Evolutionary conservation across 140 eudicot genomes (phyloP), one percentile per base, ranked within the genome.

Genomic region (Ambrosia hybrid): DNA sequence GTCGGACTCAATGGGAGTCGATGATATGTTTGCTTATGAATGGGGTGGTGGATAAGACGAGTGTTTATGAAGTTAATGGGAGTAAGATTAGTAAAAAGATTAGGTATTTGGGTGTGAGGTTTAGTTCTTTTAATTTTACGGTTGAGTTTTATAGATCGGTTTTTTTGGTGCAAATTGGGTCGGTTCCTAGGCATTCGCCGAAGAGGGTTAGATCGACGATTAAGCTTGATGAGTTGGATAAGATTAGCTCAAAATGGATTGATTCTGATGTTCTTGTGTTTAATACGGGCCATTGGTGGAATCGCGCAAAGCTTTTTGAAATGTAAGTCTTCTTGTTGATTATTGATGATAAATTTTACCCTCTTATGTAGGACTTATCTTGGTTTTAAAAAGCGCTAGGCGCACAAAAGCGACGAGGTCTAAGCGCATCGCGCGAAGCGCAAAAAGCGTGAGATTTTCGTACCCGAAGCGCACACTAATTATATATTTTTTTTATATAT

Each of bases 241-340:
- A 55, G 55, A 73, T 79, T 67, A 90, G 85, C 61, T 75, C 79
- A 1, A 85, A 82, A 67, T 87, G 97, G 98, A 74, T 85, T 51
- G 74, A 90, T 79, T 82, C 98, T 0, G 98, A 93, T 73, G 77
- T 93, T 70, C 84, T 93, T 38, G 79, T 93, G 67, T 93, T 93
- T 60, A 90, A 90, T 83, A 80, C 98, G 7, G 98, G 98, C n/a
- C 98, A 93, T 65, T 93, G 98, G 98, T 93, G 98, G 98, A 87
- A 86, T 56, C 91, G 85, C 1, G 87, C 86, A 52, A 93, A 93
- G 89, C 95, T 93, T 62, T 90, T 90, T 63, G 85, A 82, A 74
- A 80, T 80, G 98, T 93, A 84, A 93, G 97, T 62, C 10, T 1
- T 73, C 34, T 79, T 76, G 72, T 76, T 64, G 2, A 62, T 62